phyloP scores from a whole-genome alignment of 495 filamentous ascomycete species.

The Neurospora sp. region DNA sequence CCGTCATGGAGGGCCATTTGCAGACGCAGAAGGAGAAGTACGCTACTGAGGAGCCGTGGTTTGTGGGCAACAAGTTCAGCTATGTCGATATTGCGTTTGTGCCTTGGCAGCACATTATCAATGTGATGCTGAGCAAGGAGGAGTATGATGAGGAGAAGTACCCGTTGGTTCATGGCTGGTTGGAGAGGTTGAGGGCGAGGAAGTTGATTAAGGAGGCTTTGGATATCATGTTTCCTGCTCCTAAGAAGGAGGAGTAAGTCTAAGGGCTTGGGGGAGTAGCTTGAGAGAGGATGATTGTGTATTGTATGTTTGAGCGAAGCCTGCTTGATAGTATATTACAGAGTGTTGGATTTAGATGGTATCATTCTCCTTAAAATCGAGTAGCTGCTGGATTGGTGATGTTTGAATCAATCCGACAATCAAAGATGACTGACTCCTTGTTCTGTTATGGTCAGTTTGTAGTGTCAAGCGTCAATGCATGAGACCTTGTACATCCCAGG shows the following conservation, averaged over 20 bases:
- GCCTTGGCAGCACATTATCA: slow-evolving; percentile 36
- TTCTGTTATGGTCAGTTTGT: background rate
- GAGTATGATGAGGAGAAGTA: slow-evolving; percentile 15
- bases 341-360: background rate
- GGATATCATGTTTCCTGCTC: slow-evolving; percentile 15
- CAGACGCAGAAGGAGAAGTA: slow-evolving; percentile 28
- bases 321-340: background rate
- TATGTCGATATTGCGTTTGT: slow-evolving; percentile 53
- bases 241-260: slow-evolving; percentile 52
- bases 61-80: slow-evolving; percentile 50
- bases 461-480: background rate
- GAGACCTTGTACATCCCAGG: background rate
- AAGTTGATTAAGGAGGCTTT: slow-evolving; percentile 31
- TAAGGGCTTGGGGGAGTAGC: background rate
- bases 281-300: background rate
- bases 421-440: background rate
- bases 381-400: background rate
- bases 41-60: slow-evolving; percentile 25
- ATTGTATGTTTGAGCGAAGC: background rate
- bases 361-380: background rate
- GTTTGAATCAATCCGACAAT: background rate
- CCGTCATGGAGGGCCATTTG: slow-evolving; percentile 46
- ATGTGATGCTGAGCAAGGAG: slow-evolving; percentile 8
- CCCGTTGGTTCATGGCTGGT: slow-evolving; percentile 29
- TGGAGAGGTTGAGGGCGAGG: slow-evolving; percentile 22